Percentiles rank a stretch among this genome's conserved stretches.
Conservation (phyloP, 257 asterid species). For the Plectranthus barbatus region DNA sequence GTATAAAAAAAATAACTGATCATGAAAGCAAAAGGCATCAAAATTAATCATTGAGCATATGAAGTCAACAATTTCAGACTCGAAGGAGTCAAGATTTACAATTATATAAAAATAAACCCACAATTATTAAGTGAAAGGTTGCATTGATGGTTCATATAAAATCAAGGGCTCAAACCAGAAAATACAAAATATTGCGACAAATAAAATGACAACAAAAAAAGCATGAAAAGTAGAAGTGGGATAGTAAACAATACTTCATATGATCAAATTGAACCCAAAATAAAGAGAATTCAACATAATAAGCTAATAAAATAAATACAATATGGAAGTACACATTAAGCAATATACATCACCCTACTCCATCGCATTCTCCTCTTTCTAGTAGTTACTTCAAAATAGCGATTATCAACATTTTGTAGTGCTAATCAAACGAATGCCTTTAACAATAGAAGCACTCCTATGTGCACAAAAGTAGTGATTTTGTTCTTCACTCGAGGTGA, state of each 20-base stretch:
- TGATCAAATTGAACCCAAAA: not conserved
- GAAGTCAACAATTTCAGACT: not conserved
- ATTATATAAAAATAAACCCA: not conserved
- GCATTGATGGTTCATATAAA: not conserved
- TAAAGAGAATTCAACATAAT: not conserved
- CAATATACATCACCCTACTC: not conserved
- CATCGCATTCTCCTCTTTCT: too few relatives aligned
- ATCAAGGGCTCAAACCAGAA: not conserved
- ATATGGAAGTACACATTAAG: not conserved
- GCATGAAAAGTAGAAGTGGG: not conserved
- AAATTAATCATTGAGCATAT: not conserved
- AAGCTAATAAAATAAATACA: not conserved
- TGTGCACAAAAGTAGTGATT: too few relatives aligned
- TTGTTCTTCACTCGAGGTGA: too few relatives aligned
- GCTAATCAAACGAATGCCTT: too few relatives aligned
- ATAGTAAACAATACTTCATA: not conserved
- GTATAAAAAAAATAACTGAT: not conserved
- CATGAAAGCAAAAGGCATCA: not conserved
- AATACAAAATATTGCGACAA: not conserved
- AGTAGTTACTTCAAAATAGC: too few relatives aligned
- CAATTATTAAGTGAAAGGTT: not conserved
- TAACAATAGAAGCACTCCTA: too few relatives aligned
- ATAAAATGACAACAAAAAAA: too few relatives aligned
- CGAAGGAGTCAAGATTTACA: not conserved
- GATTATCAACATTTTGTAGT: too few relatives aligned